Conservation (phyloP, 108 stramenopile genomes). For the Poteriospumella lacustris region DNA sequence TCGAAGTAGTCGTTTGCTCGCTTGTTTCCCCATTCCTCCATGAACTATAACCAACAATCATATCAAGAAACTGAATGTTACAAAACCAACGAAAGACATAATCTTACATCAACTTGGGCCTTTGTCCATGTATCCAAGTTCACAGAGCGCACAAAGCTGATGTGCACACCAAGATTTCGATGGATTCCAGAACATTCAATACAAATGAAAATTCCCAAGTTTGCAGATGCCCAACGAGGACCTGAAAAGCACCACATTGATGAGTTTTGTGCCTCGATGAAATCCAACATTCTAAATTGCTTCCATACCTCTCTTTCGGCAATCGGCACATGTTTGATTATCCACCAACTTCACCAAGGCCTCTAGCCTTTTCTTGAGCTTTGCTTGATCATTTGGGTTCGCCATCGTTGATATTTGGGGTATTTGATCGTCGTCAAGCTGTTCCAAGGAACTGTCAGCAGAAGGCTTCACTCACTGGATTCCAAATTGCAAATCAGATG, state of each 20-base stretch:
- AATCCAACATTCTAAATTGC: not conserved
- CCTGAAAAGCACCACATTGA: not conserved
- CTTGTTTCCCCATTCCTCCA: constrained; percentile 30
- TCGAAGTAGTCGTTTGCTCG: constrained; percentile 26
- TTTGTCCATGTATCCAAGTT: constrained; percentile 48
- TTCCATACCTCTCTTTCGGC: constrained; percentile 21
- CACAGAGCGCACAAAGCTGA: constrained; percentile 77
- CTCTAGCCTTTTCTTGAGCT: constrained; percentile 16
- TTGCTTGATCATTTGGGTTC: constrained; percentile 27
- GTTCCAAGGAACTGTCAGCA: no score
- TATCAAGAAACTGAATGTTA: not conserved
- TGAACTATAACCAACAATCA: not conserved
- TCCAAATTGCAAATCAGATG: no score
- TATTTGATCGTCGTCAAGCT: no score
- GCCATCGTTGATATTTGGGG: no score
- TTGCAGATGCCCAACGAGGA: constrained; percentile 29
- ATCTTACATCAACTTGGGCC: constrained; percentile 22
- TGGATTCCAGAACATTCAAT: constrained; percentile 97
- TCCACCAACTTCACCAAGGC: not conserved
- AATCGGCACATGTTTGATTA: constrained; percentile 28
- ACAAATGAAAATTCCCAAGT: constrained; percentile 62
- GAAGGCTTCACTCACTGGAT: no score
- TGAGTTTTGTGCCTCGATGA: not conserved
- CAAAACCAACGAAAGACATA: not conserved
- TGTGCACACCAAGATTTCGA: constrained; percentile 89